Evolutionary conservation across 768 basidiomycete species (phyloP).

Genomic region (Ramaria sp.): DNA sequence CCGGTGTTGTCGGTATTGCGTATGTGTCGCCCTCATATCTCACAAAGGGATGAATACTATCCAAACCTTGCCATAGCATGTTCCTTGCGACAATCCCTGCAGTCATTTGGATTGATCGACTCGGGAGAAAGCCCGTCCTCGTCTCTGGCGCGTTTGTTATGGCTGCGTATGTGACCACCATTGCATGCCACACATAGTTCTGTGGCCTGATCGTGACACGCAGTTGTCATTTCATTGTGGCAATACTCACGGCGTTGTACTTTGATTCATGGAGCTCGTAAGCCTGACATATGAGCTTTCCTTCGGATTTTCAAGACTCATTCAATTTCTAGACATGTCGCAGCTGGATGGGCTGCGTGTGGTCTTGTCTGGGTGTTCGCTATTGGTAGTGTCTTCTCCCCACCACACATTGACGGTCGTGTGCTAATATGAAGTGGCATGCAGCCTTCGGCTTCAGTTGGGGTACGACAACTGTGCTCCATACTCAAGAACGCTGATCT

Average conservation of each 20-base stretch:
- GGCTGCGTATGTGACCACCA: constrained; percentile 35
- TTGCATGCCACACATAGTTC: neutral
- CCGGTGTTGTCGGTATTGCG: constrained; percentile 74
- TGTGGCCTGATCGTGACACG: constrained; percentile 10
- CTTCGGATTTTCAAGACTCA: neutral
- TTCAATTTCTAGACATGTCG: constrained; percentile 17
- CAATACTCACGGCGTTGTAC: constrained; percentile 50
- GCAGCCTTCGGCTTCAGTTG: constrained; percentile 62
- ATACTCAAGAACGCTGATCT: neutral
- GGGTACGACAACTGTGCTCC: constrained; percentile 28
- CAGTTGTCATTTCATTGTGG: constrained; percentile 62
- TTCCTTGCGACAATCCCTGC: constrained; percentile 73
- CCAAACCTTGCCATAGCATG: constrained; percentile 31
- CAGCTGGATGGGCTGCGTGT: constrained; percentile 67
- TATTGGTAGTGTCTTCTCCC: constrained; percentile 29
- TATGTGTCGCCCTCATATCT: constrained; percentile 22
- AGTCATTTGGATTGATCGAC: constrained; percentile 69
- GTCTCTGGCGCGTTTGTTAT: constrained; percentile 67
- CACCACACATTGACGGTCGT: neutral
- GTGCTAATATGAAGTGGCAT: neutral
- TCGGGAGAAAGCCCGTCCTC: constrained; percentile 65
- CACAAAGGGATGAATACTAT: neutral
- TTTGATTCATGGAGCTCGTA: constrained; percentile 42
- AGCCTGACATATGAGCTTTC: constrained; percentile 15
- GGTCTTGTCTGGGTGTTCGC: constrained; percentile 67